Base-by-base conservation (phyloP, 2,329 filamentous ascomycete species). In the Pseudophaeomoniella oleicola region DNA sequence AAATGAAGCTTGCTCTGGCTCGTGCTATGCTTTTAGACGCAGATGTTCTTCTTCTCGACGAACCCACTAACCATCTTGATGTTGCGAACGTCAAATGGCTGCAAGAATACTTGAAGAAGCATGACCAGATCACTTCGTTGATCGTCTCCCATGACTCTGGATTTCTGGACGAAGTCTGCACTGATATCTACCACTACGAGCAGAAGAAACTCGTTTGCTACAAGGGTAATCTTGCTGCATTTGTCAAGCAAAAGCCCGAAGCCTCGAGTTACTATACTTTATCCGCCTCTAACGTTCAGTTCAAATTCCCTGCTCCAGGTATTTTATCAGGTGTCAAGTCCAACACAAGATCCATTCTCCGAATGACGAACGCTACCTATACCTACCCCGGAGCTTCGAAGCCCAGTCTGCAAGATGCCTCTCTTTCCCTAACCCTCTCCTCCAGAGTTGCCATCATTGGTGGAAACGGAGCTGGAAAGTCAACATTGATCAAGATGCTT, bases 181-280 rank as follows among this genome's bases (percentile, higher is more conserved):
- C 90, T 4, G 90, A 98, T 56, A 94, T 98, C 54, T 94, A 94
- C 66, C 90, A 98, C 66, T 98, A 98, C 63, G 90, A 98, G 61
- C 75, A 78, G 60, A 98, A 98, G 76, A 98, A 96, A 68, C 73
- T 98, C 19, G 64, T 66, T 30, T 59, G 56, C 46, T 69, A 69
- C 50, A 59, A 58, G 37, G 65, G 65, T 34, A 69, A 69, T 44
- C 56, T 69, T 39, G 63, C 65, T 31, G 65, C 48, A 33, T 94
- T 98, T 54, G 90, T 98, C 56, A 73, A 82, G 61, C 67, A 84
- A 47, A 85, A 84, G 55, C 90, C 90, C 10, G 90, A 96, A 63
- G 90, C 81, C 42, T 94, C 93, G 73, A 87, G 82, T 57, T 98
- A 98, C 69, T 98, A 98, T 66, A 96, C 87, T 4, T 74, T 98